A percentile compares a stretch with the other conserved stretches of the same genome.
phyloP scores from a whole-genome alignment of 2,329 filamentous ascomycete species.

The Claviceps maximensis region DNA sequence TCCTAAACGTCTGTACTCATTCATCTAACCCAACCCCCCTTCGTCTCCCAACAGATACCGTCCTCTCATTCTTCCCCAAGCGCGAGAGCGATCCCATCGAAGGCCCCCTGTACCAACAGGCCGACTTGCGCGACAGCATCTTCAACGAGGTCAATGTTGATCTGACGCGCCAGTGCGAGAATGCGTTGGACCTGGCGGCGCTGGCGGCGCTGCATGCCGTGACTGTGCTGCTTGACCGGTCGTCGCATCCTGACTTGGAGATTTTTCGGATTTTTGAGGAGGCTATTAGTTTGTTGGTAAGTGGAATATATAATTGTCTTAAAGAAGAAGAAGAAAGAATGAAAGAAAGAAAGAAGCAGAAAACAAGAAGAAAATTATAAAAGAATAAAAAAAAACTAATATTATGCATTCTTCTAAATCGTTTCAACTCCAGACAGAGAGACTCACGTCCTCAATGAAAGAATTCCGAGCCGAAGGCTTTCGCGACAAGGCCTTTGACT shows the following conservation, averaged over 20 bases:
- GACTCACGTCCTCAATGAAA: constrained; percentile 49
- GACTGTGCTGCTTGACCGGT: constrained; percentile 45
- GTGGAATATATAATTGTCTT: too few relatives aligned
- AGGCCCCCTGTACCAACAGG: constrained; percentile 43
- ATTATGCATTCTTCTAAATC: too few relatives aligned
- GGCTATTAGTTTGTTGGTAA: constrained; percentile 47
- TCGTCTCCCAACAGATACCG: constrained; percentile 27
- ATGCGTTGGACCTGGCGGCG: constrained; percentile 47
- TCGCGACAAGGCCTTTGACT: constrained; percentile 28
- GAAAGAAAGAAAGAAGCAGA: too few relatives aligned
- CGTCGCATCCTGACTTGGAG: constrained; percentile 47
- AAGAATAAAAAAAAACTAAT: too few relatives aligned
- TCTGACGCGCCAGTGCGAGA: constrained; percentile 47
- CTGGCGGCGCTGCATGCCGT: constrained; percentile 49
- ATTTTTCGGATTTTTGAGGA: constrained; percentile 54
- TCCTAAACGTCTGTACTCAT: neutral
- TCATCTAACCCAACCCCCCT: constrained; percentile 5
- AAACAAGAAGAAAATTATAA: too few relatives aligned
- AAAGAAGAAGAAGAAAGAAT: too few relatives aligned
- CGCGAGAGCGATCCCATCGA: constrained; percentile 41
- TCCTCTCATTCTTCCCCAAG: constrained; percentile 42
- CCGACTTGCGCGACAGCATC: constrained; percentile 48
- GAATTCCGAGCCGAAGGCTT: constrained; percentile 46
- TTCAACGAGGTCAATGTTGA: constrained; percentile 56
- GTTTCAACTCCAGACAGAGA: constrained; percentile 35